Evolutionary conservation across 2,329 filamentous ascomycete genomes (phyloP).

Genomic region (Stagonosporopsis chrysanthemi): DNA sequence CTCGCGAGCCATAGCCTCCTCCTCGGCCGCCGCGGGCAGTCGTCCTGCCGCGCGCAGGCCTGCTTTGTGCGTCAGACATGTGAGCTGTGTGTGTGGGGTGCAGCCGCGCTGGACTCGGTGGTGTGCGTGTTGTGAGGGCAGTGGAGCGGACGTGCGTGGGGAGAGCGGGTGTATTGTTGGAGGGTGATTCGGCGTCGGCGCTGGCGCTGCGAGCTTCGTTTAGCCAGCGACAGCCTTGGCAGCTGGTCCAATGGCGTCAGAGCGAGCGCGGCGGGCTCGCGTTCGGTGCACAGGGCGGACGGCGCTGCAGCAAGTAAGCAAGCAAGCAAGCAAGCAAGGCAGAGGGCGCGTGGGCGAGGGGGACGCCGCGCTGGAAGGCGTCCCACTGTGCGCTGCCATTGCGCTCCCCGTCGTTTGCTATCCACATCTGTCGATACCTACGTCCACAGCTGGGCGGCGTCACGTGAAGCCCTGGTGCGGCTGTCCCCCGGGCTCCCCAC

Average conservation of each 20-base stretch:
- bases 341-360: no score
- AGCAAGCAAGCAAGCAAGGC: background rate
- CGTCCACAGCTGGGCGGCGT: background rate
- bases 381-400: background rate
- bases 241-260: conserved; percentile 20
- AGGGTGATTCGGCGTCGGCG: conserved; percentile 42
- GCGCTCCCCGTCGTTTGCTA: background rate
- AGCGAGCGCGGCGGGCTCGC: conserved; percentile 13
- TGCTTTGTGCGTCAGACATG: conserved; percentile 95
- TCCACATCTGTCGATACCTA: no score
- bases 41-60: conserved; percentile 89
- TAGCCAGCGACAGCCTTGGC: conserved; percentile 19
- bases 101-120: conserved; percentile 34
- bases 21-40: conserved; percentile 85
- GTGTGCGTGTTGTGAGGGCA: conserved; percentile 33
- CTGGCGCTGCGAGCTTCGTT: conserved; percentile 35
- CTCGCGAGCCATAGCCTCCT: conserved; percentile 64
- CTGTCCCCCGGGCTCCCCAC: background rate
- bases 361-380: background rate
- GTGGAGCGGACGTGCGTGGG: conserved; percentile 36
- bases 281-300: conserved; percentile 1
- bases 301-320: background rate
- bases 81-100: conserved; percentile 54
- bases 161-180: conserved; percentile 41
- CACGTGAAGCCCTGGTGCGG: background rate